Conservation (phyloP, 2,329 filamentous ascomycete species). For the Pseudocercospora vitis region DNA sequence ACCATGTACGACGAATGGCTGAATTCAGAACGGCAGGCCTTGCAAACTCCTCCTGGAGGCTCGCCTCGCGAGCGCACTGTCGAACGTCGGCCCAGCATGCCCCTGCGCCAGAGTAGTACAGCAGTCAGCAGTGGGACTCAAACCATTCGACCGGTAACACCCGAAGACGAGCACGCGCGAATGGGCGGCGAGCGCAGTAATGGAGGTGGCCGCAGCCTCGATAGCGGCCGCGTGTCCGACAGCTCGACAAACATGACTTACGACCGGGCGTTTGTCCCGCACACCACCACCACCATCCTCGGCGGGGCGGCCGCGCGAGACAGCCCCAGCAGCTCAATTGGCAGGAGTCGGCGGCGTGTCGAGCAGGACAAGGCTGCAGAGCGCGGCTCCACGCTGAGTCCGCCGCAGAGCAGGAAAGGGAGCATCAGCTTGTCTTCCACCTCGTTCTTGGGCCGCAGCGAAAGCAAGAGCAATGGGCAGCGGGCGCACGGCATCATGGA, state of each 20-base stretch:
- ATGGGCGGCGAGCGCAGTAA: slow-evolving; percentile 14
- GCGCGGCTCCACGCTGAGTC: slow-evolving; percentile 23
- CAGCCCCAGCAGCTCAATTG: slow-evolving; percentile 19
- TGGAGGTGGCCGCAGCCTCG: slow-evolving; percentile 13
- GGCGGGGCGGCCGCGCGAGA: slow-evolving; percentile 26
- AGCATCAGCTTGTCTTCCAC: slow-evolving; percentile 23
- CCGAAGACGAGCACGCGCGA: slow-evolving; percentile 48
- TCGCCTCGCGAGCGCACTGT: slow-evolving; percentile 13
- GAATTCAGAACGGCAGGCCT: slow-evolving; percentile 27
- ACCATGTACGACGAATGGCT: slow-evolving; percentile 38
- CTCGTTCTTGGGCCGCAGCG: slow-evolving; percentile 26
- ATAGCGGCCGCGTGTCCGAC: slow-evolving; percentile 23
- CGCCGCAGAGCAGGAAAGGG: slow-evolving; percentile 30
- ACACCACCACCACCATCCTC: slow-evolving; percentile 33
- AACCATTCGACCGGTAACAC: slow-evolving; percentile 63
- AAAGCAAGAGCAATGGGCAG: slow-evolving; percentile 33
- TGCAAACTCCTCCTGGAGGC: slow-evolving; percentile 14
- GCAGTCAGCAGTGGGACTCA: slow-evolving; percentile 23
- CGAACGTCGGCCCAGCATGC: slow-evolving; percentile 25
- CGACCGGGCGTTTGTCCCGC: slow-evolving; percentile 33
- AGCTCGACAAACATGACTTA: slow-evolving; percentile 32
- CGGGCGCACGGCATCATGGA: slow-evolving; percentile 23
- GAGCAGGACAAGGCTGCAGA: slow-evolving; percentile 14
- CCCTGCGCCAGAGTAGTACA: slow-evolving; percentile 26
- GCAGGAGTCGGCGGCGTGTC: slow-evolving; percentile 23